phyloP scores from a whole-genome alignment of 352 stramenopile species.

The Phytophthora cryptogea region DNA sequence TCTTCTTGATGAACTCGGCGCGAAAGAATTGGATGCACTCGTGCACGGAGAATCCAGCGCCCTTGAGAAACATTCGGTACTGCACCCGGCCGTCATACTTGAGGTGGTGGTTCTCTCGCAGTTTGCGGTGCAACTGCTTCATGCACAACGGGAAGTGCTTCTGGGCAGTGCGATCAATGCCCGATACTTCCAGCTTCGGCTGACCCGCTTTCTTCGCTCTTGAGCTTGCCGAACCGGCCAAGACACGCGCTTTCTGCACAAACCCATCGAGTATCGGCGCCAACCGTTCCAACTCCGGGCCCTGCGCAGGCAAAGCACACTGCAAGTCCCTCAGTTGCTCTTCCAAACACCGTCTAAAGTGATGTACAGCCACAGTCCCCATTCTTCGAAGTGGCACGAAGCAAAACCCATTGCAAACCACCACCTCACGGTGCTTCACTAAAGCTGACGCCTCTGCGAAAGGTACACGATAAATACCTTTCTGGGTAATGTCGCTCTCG shows the following conservation, averaged over 20 bases:
- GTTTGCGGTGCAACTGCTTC: conserved; percentile 69
- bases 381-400: conserved; percentile 47
- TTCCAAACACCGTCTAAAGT: conserved; percentile 39
- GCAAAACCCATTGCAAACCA: conserved; percentile 54
- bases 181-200: conserved; percentile 30
- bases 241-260: conserved; percentile 32
- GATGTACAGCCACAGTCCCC: conserved; percentile 40
- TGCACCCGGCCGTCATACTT: conserved; percentile 88
- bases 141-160: conserved; percentile 85
- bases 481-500: conserved; percentile 18
- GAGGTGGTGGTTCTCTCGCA: conserved; percentile 80
- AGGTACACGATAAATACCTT: conserved; percentile 47
- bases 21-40: conserved; percentile 83
- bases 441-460: conserved; percentile 49
- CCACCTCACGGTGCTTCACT: conserved; percentile 43
- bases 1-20: conserved; percentile 65
- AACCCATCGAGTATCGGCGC: conserved; percentile 45
- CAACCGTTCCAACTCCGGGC: conserved; percentile 41
- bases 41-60: conserved; percentile 75
- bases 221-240: conserved; percentile 14
- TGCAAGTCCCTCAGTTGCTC: conserved; percentile 49
- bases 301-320: conserved; percentile 44
- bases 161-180: conserved; percentile 70
- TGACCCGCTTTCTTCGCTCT: conserved; percentile 5
- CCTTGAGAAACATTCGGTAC: conserved; percentile 87